Conservation (phyloP, 495 filamentous ascomycete genomes). For the Penicillium angulare region DNA sequence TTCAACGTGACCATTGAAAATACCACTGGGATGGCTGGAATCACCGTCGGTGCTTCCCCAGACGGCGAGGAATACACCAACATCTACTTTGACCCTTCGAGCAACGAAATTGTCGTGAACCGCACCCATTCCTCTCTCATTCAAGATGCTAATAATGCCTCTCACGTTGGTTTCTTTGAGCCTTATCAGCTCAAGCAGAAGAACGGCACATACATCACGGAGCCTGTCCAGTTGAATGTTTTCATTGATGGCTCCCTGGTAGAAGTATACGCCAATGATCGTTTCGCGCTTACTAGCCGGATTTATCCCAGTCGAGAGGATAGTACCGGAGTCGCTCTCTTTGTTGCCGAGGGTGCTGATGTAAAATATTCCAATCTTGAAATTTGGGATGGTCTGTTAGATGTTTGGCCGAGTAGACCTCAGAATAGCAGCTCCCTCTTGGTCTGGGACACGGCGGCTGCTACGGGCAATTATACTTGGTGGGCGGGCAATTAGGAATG, state of each 20-base stretch:
- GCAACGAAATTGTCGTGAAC: constrained; percentile 10
- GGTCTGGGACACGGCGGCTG: constrained; percentile 16
- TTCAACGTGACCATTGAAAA: constrained; percentile 7
- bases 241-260: constrained; percentile 18
- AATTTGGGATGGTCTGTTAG: constrained; percentile 17
- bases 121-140: constrained; percentile 13
- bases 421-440: constrained; percentile 15
- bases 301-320: constrained; percentile 26
- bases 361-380: constrained; percentile 9
- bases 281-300: constrained; percentile 15
- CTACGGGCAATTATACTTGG: constrained; percentile 17
- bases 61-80: constrained; percentile 15
- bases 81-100: constrained; percentile 14
- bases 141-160: constrained; percentile 2
- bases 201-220: not conserved
- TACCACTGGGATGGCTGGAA: constrained; percentile 10
- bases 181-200: constrained; percentile 1
- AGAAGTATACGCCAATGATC: constrained; percentile 17
- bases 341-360: constrained; percentile 1
- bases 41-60: constrained; percentile 12
- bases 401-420: constrained; percentile 16
- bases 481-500: constrained; percentile 13
- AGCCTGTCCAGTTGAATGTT: constrained; percentile 11
- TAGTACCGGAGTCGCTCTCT: constrained; percentile 10
- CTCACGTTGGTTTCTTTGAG: constrained; percentile 14